phyloP scores from a whole-genome alignment of 768 basidiomycete genomes.

The Calocybe gangraenosa region DNA sequence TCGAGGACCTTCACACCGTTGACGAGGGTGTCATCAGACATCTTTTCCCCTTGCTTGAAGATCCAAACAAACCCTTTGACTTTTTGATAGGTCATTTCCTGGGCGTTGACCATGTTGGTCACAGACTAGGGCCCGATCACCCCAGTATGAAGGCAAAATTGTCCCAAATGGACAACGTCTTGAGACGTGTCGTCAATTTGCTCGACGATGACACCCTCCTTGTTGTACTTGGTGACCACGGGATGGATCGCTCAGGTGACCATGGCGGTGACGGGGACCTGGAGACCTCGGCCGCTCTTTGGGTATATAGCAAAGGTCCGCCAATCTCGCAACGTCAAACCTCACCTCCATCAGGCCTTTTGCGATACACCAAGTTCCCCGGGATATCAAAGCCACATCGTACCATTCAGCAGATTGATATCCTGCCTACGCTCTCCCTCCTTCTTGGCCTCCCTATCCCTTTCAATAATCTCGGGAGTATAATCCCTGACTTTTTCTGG shows the following conservation, averaged over 20 bases:
- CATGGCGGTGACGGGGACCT: slow-evolving; percentile 88
- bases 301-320: slow-evolving; percentile 86
- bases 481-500: slow-evolving; percentile 91
- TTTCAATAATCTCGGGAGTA: slow-evolving; percentile 88
- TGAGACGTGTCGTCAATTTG: slow-evolving; percentile 64
- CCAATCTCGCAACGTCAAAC: slow-evolving; percentile 35
- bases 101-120: slow-evolving; percentile 95
- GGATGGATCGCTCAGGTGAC: slow-evolving; percentile 93
- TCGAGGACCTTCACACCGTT: slow-evolving; percentile 95
- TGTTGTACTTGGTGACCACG: slow-evolving; percentile 92
- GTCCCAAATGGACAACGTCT: slow-evolving; percentile 79
- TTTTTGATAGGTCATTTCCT: slow-evolving; percentile 90
- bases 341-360: slow-evolving; percentile 42
- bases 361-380: slow-evolving; percentile 59
- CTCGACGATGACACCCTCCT: slow-evolving; percentile 88
- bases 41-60: slow-evolving; percentile 73
- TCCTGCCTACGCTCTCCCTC: slow-evolving; percentile 84
- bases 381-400: slow-evolving; percentile 52
- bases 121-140: slow-evolving; percentile 88
- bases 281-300: slow-evolving; percentile 83
- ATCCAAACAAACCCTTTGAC: slow-evolving; percentile 61
- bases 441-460: slow-evolving; percentile 92
- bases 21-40: slow-evolving; percentile 86
- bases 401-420: slow-evolving; percentile 86
- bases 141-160: slow-evolving; percentile 84